Evolutionary conservation across 1,139 yeast species (phyloP).

Genomic region (Sugiyamaella paludigena): DNA sequence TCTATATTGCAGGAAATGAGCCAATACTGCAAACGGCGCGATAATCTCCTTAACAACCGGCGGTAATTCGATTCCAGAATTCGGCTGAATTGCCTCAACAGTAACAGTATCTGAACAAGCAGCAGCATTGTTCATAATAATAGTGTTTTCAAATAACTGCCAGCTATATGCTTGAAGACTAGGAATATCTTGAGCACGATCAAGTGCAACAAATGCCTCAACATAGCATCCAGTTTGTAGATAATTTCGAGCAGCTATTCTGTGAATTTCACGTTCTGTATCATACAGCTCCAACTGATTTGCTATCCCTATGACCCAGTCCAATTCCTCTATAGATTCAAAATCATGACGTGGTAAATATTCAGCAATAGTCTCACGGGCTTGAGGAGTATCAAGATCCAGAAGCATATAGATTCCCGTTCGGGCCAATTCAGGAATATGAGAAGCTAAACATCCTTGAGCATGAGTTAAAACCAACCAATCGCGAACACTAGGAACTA

Average conservation of each 20-base stretch:
- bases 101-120: conserved; percentile 22
- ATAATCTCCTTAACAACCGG: conserved; percentile 64
- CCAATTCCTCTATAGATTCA: conserved; percentile 67
- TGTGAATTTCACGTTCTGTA: conserved; percentile 21
- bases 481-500: conserved; percentile 21
- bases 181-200: conserved; percentile 57
- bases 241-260: conserved; percentile 26
- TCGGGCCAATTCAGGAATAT: conserved; percentile 17
- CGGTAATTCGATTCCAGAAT: conserved; percentile 34
- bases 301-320: conserved; percentile 68
- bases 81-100: conserved; percentile 33
- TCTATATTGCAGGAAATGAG: conserved; percentile 45
- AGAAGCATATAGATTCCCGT: conserved; percentile 28
- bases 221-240: conserved; percentile 40
- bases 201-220: conserved; percentile 69
- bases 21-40: conserved; percentile 70
- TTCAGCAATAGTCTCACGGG: conserved; percentile 54
- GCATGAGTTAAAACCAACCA: conserved; percentile 31
- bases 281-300: conserved; percentile 41
- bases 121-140: conserved; percentile 45
- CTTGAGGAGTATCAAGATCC: conserved; percentile 23
- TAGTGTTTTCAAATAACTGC: conserved; percentile 58
- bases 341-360: conserved; percentile 56
- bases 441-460: conserved; percentile 24
- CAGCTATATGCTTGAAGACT: conserved; percentile 45